A percentile compares a stretch with the other conserved stretches of the same genome.
Evolutionary conservation across 805 yeast species (phyloP).

Genomic region (Torulaspora microellipsoides): DNA sequence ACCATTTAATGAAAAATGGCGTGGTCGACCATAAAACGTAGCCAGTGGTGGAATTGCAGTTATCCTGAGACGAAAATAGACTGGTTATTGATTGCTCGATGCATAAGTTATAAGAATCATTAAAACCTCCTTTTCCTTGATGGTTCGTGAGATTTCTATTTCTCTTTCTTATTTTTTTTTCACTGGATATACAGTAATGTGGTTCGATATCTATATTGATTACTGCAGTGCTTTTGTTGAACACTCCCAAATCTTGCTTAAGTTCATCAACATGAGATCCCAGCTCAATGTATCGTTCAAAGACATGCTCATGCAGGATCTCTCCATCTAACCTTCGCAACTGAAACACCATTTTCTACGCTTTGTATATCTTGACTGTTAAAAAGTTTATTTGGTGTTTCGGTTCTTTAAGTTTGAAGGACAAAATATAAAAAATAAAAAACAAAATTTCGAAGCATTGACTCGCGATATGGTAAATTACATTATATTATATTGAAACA

Average conservation of each 20-base stretch:
- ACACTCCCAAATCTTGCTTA: constrained; percentile 34
- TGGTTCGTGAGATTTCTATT: background rate
- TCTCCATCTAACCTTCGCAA: constrained; percentile 17
- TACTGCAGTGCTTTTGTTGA: constrained; percentile 8
- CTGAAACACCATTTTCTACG: background rate
- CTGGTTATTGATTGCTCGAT: constrained; percentile 31
- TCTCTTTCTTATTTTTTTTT: background rate
- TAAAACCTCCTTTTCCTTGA: background rate
- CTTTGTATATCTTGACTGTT: background rate
- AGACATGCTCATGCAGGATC: constrained; percentile 29
- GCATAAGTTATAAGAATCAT: constrained; percentile 19
- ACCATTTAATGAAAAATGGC: constrained; percentile 33
- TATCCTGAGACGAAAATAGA: constrained; percentile 27
- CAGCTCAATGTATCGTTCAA: constrained; percentile 29
- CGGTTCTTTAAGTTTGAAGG: no score
- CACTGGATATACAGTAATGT: background rate
- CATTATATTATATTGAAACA: no score
- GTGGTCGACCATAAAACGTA: constrained; percentile 36
- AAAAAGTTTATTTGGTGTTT: no score
- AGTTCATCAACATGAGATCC: constrained; percentile 18
- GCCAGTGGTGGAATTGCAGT: constrained; percentile 36
- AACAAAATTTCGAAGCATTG: no score
- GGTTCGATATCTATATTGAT: constrained; percentile 28
- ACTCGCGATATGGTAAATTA: no score
- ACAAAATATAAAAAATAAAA: no score